Evolutionary conservation across 1,284 basidiomycete species (phyloP).

Genomic region (Erythrobasidium hasegawianum): DNA sequence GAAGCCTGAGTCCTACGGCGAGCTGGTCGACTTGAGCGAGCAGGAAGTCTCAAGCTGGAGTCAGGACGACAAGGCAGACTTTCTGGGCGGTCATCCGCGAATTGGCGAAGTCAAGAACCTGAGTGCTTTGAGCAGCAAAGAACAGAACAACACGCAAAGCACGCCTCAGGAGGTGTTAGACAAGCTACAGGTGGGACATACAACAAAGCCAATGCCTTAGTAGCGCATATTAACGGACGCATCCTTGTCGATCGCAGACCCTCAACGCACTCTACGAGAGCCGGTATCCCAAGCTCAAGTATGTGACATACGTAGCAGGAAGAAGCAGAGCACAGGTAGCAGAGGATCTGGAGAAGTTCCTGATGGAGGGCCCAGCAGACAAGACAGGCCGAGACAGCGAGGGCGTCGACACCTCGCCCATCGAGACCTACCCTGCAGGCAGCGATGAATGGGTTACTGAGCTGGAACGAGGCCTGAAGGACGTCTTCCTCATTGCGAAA

Average conservation of each 20-base stretch:
- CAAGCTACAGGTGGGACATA: slow-evolving; percentile 39
- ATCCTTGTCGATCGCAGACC: no score
- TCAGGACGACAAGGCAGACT: slow-evolving; percentile 59
- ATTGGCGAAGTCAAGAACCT: slow-evolving; percentile 73
- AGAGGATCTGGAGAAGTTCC: slow-evolving; percentile 66
- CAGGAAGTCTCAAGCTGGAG: slow-evolving; percentile 60
- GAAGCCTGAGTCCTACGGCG: slow-evolving; percentile 54
- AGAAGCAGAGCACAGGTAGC: slow-evolving; percentile 66
- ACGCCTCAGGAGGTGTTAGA: slow-evolving; percentile 43
- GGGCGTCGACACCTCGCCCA: slow-evolving; percentile 17
- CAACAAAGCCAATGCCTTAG: no score
- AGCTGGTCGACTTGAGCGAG: slow-evolving; percentile 62
- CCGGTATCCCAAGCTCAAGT: slow-evolving; percentile 68
- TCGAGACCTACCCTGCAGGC: slow-evolving; percentile 6
- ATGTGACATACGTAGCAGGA: slow-evolving; percentile 88
- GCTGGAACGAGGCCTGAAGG: slow-evolving; percentile 18
- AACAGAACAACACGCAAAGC: slow-evolving; percentile 58
- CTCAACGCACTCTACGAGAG: slow-evolving; percentile 74
- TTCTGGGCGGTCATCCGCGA: slow-evolving; percentile 77
- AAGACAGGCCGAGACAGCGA: slow-evolving; percentile 16
- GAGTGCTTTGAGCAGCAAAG: slow-evolving; percentile 67
- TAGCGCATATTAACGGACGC: no score
- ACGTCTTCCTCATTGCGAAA: slow-evolving; percentile 32
- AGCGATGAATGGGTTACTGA: slow-evolving; percentile 20
- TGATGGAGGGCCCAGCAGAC: slow-evolving; percentile 9